Percentiles rank a stretch among this genome's conserved stretches.
These are phyloP conservation scores for Globisporangium paddicum DNA, from an alignment of 352 stramenopile genomes.

Conservation along the genomic window DNA sequence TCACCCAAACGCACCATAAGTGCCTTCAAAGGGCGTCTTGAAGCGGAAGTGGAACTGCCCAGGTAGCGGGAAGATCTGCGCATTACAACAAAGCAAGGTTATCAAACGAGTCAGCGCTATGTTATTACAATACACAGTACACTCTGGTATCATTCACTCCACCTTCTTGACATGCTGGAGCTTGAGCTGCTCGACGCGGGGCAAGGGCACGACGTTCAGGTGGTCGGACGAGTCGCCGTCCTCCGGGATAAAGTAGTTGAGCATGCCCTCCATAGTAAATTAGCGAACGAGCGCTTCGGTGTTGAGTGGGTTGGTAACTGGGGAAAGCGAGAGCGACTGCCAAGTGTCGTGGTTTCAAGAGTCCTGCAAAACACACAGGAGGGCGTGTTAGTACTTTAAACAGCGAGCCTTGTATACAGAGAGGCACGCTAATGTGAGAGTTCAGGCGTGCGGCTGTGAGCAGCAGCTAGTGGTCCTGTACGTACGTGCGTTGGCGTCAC, in stretches of 20 bases:
- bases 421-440: neutral
- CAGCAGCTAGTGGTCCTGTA: neutral
- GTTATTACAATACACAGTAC: too few species aligned
- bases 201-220: slow-evolving; percentile 78
- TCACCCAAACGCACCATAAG: slow-evolving; percentile 46
- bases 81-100: neutral
- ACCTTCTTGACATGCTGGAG: slow-evolving; percentile 83
- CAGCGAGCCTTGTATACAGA: neutral
- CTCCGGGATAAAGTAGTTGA: slow-evolving; percentile 87
- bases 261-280: slow-evolving; percentile 73
- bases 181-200: slow-evolving; percentile 66
- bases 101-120: neutral
- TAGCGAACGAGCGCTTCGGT: neutral
- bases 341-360: slow-evolving; percentile 4
- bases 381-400: neutral
- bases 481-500: neutral
- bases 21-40: slow-evolving; percentile 83
- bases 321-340: neutral
- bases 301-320: neutral
- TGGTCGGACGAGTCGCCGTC: slow-evolving; percentile 84
- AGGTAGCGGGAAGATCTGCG: slow-evolving; percentile 65
- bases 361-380: neutral
- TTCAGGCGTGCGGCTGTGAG: too few species aligned
- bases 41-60: slow-evolving; percentile 85
- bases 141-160: neutral